Conservation (phyloP, 129 eudicot genomes). For the Ambrosia artemisiifolia region DNA sequence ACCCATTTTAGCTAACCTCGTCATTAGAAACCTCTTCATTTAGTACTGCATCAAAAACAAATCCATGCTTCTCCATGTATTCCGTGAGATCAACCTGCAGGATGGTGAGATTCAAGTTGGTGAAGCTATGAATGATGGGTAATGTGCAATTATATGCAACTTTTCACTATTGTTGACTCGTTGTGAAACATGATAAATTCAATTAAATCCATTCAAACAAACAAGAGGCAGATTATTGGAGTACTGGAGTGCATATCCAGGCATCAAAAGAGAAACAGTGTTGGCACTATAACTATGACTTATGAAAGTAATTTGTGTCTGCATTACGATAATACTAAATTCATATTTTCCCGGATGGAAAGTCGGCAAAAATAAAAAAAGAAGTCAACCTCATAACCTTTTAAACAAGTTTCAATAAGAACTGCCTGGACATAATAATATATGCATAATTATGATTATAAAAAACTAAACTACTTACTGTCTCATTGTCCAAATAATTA, state of each 20-base stretch:
- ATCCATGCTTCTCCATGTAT: conserved; percentile 92
- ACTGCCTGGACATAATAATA: background rate
- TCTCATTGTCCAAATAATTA: background rate
- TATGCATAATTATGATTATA: background rate
- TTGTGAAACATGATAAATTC: background rate
- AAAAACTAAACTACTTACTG: background rate
- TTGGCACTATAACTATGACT: background rate
- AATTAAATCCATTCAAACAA: background rate
- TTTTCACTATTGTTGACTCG: conserved; percentile 3
- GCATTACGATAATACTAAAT: too few relatives aligned
- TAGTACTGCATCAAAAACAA: conserved; percentile 97
- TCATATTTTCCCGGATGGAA: background rate
- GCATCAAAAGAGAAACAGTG: background rate
- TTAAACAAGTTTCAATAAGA: background rate
- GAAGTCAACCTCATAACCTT: background rate
- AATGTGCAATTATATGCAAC: background rate
- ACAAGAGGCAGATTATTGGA: background rate
- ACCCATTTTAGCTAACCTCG: conserved; percentile 50
- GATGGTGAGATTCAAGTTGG: background rate
- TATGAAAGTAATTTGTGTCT: background rate
- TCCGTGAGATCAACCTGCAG: conserved; percentile 94
- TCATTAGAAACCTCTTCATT: conserved; percentile 97
- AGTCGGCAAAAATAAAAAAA: background rate
- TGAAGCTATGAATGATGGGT: conserved; percentile 7
- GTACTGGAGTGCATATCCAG: background rate